phyloP scores from a whole-genome alignment of 768 basidiomycete genomes.

The Sarcodon sp. region DNA sequence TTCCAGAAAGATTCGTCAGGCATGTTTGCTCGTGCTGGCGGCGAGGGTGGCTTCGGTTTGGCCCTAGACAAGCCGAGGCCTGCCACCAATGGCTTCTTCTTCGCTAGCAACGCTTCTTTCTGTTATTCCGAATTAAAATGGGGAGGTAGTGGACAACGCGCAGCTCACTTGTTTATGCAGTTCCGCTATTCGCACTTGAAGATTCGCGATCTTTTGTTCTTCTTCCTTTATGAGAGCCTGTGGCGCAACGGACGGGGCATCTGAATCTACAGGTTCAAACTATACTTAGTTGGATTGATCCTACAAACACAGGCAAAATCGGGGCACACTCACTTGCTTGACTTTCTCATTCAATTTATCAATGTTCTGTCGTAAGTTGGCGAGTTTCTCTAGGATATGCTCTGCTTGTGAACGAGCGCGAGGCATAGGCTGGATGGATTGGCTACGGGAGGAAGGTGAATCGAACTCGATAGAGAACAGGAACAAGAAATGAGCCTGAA shows the following conservation, averaged over 20 bases:
- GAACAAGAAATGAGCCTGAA: conserved; percentile 1
- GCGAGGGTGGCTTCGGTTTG: conserved; percentile 8
- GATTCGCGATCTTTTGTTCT: conserved; percentile 26
- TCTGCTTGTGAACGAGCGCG: conserved; percentile 28
- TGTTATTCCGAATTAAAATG: conserved; percentile 1
- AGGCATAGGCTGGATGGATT: conserved; percentile 36
- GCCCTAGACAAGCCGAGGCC: conserved; percentile 7
- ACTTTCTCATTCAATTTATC: conserved; percentile 19
- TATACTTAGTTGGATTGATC: conserved; percentile 10
- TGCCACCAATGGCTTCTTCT: conserved; percentile 6
- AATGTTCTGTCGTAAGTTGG: conserved; percentile 23
- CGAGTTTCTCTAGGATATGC: conserved; percentile 25
- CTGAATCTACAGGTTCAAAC: conserved; percentile 11
- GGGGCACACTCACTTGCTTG: conserved; percentile 23
- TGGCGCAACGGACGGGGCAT: conserved; percentile 13
- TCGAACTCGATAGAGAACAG: neutral
- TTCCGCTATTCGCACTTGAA: conserved; percentile 28
- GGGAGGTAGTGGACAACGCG: neutral
- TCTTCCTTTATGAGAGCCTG: conserved; percentile 22
- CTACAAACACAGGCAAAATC: neutral
- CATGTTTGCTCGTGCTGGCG: conserved; percentile 14
- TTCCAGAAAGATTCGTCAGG: conserved; percentile 54
- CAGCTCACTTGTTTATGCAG: conserved; percentile 23
- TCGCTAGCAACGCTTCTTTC: conserved; percentile 16
- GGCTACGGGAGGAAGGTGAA: conserved; percentile 13